phyloP scores from a whole-genome alignment of 2,329 filamentous ascomycete species.

The Xylaria arbuscula region DNA sequence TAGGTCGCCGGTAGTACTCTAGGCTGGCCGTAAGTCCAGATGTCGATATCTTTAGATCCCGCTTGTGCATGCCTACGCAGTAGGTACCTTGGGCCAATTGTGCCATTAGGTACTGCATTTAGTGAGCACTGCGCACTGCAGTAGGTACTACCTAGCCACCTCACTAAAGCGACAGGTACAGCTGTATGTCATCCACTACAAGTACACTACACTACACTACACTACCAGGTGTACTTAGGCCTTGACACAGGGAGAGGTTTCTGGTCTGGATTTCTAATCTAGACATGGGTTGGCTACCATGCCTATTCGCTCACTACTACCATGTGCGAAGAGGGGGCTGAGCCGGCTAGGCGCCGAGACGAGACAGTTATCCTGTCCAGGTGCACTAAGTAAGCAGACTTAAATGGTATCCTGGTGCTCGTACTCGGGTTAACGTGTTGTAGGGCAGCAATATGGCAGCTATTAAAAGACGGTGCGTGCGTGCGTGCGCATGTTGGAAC shows the following conservation, averaged over 20 bases:
- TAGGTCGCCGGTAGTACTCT: not conserved
- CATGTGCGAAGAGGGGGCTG: constrained; percentile 38
- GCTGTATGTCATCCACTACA: not conserved
- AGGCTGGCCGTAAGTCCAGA: not conserved
- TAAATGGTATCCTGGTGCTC: constrained; percentile 9
- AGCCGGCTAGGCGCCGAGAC: constrained; percentile 41
- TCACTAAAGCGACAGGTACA: constrained; percentile 2
- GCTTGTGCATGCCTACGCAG: constrained; percentile 19
- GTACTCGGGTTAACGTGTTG: constrained; percentile 26
- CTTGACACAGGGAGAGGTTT: constrained; percentile 5
- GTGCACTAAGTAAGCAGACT: constrained; percentile 2
- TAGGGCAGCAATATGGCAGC: constrained; percentile 18
- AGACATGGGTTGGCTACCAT: constrained; percentile 32
- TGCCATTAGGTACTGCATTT: not conserved
- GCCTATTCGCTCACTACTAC: constrained; percentile 40
- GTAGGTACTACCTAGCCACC: not conserved
- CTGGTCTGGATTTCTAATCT: constrained; percentile 43
- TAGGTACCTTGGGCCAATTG: constrained; percentile 4
- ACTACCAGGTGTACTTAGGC: no score
- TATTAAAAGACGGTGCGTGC: constrained; percentile 23
- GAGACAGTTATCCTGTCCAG: constrained; percentile 19
- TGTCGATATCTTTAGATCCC: constrained; percentile 32
- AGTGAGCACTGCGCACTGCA: not conserved
- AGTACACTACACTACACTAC: not conserved
- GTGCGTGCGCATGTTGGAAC: not conserved